Percentiles rank a stretch among this genome's conserved stretches.
Evolutionary conservation across 1,139 yeast genomes (phyloP).

Genomic region (Geotrichum restrictum): DNA sequence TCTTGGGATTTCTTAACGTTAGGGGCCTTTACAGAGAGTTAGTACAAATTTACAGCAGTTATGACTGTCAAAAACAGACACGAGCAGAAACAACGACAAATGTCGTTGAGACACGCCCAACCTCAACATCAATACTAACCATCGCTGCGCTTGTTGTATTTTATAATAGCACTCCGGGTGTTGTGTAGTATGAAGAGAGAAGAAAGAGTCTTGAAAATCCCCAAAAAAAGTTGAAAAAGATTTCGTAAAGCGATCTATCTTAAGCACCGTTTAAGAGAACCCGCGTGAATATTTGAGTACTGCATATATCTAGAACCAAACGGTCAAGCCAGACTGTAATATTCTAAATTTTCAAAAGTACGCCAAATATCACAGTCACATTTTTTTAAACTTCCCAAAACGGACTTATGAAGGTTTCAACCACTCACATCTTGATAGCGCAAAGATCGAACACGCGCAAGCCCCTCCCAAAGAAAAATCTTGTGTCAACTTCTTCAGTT

Average conservation of each 20-base stretch:
- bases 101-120: slow-evolving; percentile 56
- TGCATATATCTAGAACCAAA: background rate
- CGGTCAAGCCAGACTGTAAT: background rate
- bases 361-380: background rate
- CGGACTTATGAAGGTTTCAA: too few relatives aligned
- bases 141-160: slow-evolving; percentile 76
- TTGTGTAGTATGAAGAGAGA: slow-evolving; percentile 16
- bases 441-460: background rate
- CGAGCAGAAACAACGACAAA: background rate
- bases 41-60: slow-evolving; percentile 7
- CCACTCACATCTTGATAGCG: background rate
- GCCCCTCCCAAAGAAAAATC: background rate
- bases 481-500: background rate
- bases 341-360: background rate
- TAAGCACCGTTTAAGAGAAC: background rate
- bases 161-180: slow-evolving; percentile 74
- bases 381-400: too few relatives aligned
- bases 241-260: background rate
- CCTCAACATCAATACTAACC: slow-evolving; percentile 74
- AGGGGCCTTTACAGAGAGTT: slow-evolving; percentile 69
- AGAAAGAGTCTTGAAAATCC: slow-evolving; percentile 41
- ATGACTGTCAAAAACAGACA: slow-evolving; percentile 41
- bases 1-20: slow-evolving; percentile 82
- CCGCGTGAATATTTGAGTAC: background rate
- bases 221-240: background rate